Base-by-base conservation (phyloP, 345 rosid genomes). In the Brassica carinata region DNA sequence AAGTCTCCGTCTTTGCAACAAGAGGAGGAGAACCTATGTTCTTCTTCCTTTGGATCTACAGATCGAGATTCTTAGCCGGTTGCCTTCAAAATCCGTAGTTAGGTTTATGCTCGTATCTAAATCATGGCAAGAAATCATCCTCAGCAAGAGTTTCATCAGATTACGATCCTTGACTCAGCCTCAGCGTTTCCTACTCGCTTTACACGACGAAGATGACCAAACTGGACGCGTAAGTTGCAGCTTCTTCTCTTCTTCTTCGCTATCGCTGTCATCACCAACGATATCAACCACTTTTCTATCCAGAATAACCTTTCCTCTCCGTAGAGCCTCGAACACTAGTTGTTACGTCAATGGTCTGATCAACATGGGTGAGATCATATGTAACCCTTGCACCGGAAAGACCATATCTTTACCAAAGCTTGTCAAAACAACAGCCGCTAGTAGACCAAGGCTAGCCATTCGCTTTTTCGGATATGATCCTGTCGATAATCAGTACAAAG, bases 401-500 rank as follows among this genome's bases (percentile, higher is more conserved):
- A 45, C 53, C 53, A 45, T 13, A 45, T 45, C 53, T 13, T 48
- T 48, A 48, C 57, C 57, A 53, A n/a, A n/a, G 19, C 55, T 48
- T 48, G 15, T 48, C 55, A 48, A 13, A 48, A 13, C 15, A 48
- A 48, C 17, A 14, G 14, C 6, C 55, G 15, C 15, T 48, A 13
- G 55, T 48, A 5, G 8, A 53, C 59, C 18, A 53, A 4, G 19
- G 7, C 59, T n/a, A 53, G 19, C 8, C 59, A 5, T 0, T 1
- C 59, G 59, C 19, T 51, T 30, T 33, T 74, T 74, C 13, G 64
- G 78, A 19, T 74, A 64, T 13, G 53, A 64, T 74, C 64, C 63
- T 8, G 2, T 64, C 13, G 23, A 65, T 53, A 48, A 14, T 15
- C n/a, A 30, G 10, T 65, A 74, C 53, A 74, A 74, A 74, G 77